Evolutionary conservation across 768 basidiomycete species (phyloP).

Genomic region (Trametes villosa): DNA sequence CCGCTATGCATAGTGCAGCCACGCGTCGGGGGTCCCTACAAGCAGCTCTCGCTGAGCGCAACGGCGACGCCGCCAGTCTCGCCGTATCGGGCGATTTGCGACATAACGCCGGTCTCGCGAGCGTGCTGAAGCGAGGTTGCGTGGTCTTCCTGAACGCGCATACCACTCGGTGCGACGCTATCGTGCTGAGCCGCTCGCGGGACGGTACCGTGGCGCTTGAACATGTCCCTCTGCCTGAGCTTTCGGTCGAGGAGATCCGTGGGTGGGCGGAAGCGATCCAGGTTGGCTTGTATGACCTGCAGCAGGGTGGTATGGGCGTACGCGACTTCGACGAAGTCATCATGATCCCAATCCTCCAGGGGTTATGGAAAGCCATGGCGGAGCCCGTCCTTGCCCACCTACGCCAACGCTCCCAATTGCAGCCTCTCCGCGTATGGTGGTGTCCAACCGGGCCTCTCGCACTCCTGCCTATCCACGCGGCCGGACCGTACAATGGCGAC

Average conservation of each 20-base stretch:
- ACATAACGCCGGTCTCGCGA: neutral
- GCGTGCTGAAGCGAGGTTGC: neutral
- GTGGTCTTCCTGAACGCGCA: neutral
- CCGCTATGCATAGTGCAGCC: neutral
- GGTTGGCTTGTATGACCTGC: neutral
- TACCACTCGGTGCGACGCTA: neutral
- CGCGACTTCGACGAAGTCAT: constrained; percentile 4
- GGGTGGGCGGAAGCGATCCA: constrained; percentile 4
- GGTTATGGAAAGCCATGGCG: neutral
- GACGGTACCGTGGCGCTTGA: neutral
- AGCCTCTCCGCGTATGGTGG: neutral
- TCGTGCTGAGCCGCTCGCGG: neutral
- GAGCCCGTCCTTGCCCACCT: neutral
- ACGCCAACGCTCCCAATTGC: neutral
- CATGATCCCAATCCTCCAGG: neutral
- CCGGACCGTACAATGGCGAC: constrained; percentile 1
- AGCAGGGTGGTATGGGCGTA: constrained; percentile 2
- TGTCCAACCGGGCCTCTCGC: constrained; percentile 5
- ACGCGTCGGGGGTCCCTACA: neutral
- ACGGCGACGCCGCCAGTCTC: neutral
- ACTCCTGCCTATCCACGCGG: constrained; percentile 5
- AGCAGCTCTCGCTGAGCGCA: neutral
- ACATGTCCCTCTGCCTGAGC: constrained; percentile 1
- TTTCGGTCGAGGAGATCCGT: neutral
- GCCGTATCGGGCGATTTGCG: neutral